phyloP scores from a whole-genome alignment of 495 filamentous ascomycete genomes.

The Margaritispora aquatica region DNA sequence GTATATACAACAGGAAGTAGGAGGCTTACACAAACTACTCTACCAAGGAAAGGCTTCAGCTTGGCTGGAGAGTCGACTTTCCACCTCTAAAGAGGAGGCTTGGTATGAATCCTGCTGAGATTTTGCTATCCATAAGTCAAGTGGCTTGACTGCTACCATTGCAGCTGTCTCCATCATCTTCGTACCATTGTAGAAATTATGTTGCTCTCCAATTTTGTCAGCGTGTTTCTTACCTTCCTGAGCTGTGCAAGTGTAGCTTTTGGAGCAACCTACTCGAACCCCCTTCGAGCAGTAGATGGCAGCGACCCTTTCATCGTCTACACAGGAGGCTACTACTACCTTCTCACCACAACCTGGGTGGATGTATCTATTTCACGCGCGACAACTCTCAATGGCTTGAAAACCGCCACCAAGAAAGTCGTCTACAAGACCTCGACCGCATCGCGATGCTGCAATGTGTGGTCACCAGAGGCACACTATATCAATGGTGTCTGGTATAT shows the following conservation, averaged over 20 bases:
- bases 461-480: conserved; percentile 49
- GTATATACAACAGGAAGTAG: too few relatives aligned
- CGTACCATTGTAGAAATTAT: too few relatives aligned
- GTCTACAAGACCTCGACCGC: neutral
- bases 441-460: conserved; percentile 42
- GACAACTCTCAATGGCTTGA: conserved; percentile 41
- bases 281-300: conserved; percentile 1
- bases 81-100: neutral
- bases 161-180: too few relatives aligned
- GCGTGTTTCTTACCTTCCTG: neutral
- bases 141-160: neutral
- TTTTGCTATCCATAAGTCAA: neutral
- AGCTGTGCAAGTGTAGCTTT: neutral
- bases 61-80: neutral
- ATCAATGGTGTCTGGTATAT: conserved; percentile 44
- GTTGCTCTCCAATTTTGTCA: neutral
- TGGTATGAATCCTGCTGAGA: neutral
- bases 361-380: conserved; percentile 44
- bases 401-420: conserved; percentile 27
- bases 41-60: neutral
- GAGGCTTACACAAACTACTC: too few relatives aligned
- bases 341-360: conserved; percentile 41
- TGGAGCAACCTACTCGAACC: conserved; percentile 9
- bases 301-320: conserved; percentile 43
- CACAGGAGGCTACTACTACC: conserved; percentile 46